Conservation (phyloP, 1,284 basidiomycete species). For the Boletus albobrunnescens region DNA sequence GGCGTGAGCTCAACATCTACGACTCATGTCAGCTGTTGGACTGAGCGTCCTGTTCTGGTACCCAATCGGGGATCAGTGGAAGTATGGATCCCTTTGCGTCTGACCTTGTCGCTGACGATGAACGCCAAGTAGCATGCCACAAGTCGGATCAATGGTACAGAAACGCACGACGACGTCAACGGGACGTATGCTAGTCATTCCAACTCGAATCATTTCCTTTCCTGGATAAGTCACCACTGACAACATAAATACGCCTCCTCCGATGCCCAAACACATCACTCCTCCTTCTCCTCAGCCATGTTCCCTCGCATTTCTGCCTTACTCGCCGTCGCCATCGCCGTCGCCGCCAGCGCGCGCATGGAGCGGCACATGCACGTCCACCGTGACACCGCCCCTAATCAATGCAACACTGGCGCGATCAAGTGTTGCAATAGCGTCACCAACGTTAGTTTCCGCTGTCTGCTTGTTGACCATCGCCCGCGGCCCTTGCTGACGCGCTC, state of each 20-base stretch:
- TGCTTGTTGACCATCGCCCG: neutral
- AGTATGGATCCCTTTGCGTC: too few relatives aligned
- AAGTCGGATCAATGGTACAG: neutral
- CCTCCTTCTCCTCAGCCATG: slow-evolving; percentile 15
- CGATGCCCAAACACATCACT: neutral
- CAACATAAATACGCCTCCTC: slow-evolving; percentile 23
- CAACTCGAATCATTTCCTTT: slow-evolving; percentile 14
- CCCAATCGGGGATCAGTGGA: too few relatives aligned
- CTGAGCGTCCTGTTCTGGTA: neutral
- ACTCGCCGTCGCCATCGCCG: slow-evolving; percentile 14
- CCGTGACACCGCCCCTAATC: neutral
- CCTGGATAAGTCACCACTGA: slow-evolving; percentile 6
- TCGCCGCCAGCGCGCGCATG: slow-evolving; percentile 22
- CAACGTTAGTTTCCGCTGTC: slow-evolving; percentile 15
- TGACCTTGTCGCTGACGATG: too few relatives aligned
- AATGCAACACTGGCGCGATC: slow-evolving; percentile 19
- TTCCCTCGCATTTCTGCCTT: slow-evolving; percentile 17
- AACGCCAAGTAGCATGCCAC: slow-evolving; percentile 12
- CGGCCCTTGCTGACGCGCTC: neutral
- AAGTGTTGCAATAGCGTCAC: slow-evolving; percentile 17
- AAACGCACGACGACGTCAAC: slow-evolving; percentile 12
- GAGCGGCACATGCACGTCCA: slow-evolving; percentile 16
- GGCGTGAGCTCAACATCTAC: neutral
- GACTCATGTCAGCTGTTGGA: neutral
- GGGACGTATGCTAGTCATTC: neutral